Evolutionary conservation across 805 yeast species (phyloP).

Genomic region (Candida maesae): DNA sequence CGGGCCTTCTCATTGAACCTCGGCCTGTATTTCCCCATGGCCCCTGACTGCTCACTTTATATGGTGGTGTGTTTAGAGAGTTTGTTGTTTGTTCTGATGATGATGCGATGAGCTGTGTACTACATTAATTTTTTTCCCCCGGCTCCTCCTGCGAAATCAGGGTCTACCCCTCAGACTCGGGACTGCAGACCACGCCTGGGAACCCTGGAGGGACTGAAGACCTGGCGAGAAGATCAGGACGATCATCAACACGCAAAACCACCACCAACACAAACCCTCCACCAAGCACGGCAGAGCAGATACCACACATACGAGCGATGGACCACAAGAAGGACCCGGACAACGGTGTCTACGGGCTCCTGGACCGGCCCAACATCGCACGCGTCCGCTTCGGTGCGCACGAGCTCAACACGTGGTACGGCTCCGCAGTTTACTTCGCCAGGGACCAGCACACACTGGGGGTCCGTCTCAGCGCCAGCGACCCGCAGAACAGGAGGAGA

Average conservation of each 20-base stretch:
- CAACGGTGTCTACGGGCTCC: conserved; percentile 54
- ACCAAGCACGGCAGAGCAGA: too few relatives aligned
- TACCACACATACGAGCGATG: too few relatives aligned
- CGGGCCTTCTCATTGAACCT: conserved; percentile 85
- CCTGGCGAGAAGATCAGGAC: too few relatives aligned
- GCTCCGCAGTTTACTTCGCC: conserved; percentile 73
- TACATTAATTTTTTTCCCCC: too few relatives aligned
- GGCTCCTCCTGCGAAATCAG: too few relatives aligned
- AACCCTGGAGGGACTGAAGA: too few relatives aligned
- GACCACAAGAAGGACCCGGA: conserved; percentile 27
- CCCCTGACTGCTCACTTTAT: neutral
- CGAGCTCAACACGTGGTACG: conserved; percentile 82
- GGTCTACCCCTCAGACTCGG: too few relatives aligned
- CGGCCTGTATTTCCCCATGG: conserved; percentile 78
- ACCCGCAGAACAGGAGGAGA: conserved; percentile 12
- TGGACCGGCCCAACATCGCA: conserved; percentile 58
- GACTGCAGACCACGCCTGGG: too few relatives aligned
- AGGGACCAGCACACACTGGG: conserved; percentile 45
- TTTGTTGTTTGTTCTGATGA: neutral
- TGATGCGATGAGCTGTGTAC: conserved; percentile 1
- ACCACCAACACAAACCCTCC: too few relatives aligned
- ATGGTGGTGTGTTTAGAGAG: neutral
- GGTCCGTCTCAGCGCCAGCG: conserved; percentile 29
- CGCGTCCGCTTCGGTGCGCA: conserved; percentile 65
- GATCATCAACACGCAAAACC: too few relatives aligned